Evolutionary conservation across 306 rosid species (phyloP).

Genomic region (Mimosa pudica): DNA sequence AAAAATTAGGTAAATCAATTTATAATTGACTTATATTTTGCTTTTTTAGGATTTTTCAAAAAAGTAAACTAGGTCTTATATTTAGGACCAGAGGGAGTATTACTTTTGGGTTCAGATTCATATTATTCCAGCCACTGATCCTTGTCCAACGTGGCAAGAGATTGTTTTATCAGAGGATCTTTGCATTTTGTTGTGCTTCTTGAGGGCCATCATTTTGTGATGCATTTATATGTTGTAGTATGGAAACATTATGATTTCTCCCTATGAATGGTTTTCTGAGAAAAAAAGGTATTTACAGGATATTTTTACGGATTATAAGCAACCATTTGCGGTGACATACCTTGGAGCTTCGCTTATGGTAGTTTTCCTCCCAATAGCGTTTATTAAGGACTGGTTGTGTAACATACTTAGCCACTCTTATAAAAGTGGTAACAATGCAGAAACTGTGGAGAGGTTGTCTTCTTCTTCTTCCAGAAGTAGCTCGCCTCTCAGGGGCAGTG

Average conservation of each 20-base stretch:
- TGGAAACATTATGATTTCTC: not conserved
- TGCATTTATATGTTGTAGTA: conserved; percentile 20
- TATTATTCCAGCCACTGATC: conserved; percentile 6
- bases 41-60: too few species aligned
- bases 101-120: conserved; percentile 6
- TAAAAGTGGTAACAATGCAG: conserved; percentile 63
- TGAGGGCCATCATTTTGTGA: conserved; percentile 10
- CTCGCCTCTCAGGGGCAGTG: conserved; percentile 54
- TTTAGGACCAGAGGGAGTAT: too few species aligned
- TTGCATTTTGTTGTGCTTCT: conserved; percentile 13
- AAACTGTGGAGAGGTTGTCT: conserved; percentile 39
- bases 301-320: conserved; percentile 82
- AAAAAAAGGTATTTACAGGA: conserved; percentile 48
- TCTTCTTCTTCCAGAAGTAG: conserved; percentile 41
- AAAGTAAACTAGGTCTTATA: too few species aligned
- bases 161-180: conserved; percentile 6
- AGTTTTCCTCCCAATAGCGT: conserved; percentile 93
- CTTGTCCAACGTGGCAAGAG: not conserved
- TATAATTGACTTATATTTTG: too few species aligned
- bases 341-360: conserved; percentile 99
- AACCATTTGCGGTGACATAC: conserved; percentile 96
- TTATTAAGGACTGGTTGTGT: conserved; percentile 86
- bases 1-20: too few species aligned
- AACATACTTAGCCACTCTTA: conserved; percentile 63
- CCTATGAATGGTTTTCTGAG: conserved; percentile 39